Conservation (phyloP, 2,329 filamentous ascomycete genomes). For the Reticulascus tulasneorum region DNA sequence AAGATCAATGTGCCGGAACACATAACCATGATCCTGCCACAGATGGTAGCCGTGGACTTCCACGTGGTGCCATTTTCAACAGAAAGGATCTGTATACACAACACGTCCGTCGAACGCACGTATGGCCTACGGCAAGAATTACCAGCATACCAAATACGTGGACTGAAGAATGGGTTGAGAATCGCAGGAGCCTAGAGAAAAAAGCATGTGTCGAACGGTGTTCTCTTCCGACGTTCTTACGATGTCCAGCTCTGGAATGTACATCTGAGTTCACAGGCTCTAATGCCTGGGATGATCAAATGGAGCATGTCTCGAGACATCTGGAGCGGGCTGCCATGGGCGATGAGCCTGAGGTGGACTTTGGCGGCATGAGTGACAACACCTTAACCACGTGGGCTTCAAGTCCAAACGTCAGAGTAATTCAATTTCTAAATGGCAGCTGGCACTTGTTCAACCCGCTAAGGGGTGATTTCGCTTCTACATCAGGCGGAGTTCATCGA, state of each 20-base stretch:
- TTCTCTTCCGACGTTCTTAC: conserved; percentile 54
- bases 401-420: conserved; percentile 31
- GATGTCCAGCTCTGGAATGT: conserved; percentile 63
- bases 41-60: conserved; percentile 29
- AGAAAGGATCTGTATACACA: conserved; percentile 90
- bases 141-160: conserved; percentile 31
- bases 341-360: conserved; percentile 24
- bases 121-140: conserved; percentile 40
- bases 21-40: conserved; percentile 16
- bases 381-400: conserved; percentile 38
- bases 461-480: conserved; percentile 9
- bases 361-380: conserved; percentile 34
- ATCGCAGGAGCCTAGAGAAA: conserved; percentile 52
- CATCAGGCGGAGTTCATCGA: no score
- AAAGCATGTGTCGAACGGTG: conserved; percentile 60
- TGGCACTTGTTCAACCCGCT: conserved; percentile 32
- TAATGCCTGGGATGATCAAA: conserved; percentile 71
- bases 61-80: conserved; percentile 70
- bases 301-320: conserved; percentile 85
- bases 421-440: conserved; percentile 18
- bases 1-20: conserved; percentile 49
- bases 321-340: conserved; percentile 53
- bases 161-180: conserved; percentile 42
- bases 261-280: conserved; percentile 52
- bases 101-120: conserved; percentile 83